phyloP scores from a whole-genome alignment of 2,329 filamentous ascomycete genomes.

The Alternaria conjuncta region DNA sequence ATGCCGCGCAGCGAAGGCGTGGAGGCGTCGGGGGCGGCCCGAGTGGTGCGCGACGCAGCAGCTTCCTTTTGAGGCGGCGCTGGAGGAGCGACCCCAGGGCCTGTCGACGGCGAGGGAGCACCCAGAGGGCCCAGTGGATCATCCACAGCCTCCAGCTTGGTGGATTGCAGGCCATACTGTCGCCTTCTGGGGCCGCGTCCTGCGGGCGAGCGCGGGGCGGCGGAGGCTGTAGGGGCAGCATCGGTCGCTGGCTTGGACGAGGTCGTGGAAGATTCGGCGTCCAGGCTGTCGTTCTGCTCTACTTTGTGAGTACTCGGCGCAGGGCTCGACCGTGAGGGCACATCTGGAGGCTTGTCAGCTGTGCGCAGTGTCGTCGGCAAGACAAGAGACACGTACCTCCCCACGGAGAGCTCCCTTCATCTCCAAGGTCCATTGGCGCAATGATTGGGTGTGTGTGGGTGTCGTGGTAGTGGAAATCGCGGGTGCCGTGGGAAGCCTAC shows the following conservation, averaged over 20 bases:
- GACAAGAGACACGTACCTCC: conserved; percentile 40
- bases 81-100: conserved; percentile 69
- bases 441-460: conserved; percentile 14
- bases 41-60: conserved; percentile 57
- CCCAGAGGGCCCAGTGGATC: conserved; percentile 78
- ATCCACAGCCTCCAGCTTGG: conserved; percentile 79
- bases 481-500: background rate
- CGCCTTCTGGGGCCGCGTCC: conserved; percentile 60
- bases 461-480: conserved; percentile 14
- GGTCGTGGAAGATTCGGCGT: conserved; percentile 28
- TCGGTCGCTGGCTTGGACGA: conserved; percentile 25
- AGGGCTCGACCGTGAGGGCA: conserved; percentile 54
- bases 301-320: conserved; percentile 50
- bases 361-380: background rate
- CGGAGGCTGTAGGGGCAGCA: conserved; percentile 46
- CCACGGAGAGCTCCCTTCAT: conserved; percentile 52
- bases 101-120: conserved; percentile 62
- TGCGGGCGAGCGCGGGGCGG: conserved; percentile 56
- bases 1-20: conserved; percentile 58
- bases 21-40: conserved; percentile 61
- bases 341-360: conserved; percentile 48
- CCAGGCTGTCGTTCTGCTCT: conserved; percentile 42
- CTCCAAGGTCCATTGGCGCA: conserved; percentile 51
- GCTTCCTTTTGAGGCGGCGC: conserved; percentile 68
- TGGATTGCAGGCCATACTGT: conserved; percentile 75